A percentile compares a stretch with the other conserved stretches of the same genome.
Evolutionary conservation across 768 basidiomycete genomes (phyloP).

Genomic region (Suillus subaureus): DNA sequence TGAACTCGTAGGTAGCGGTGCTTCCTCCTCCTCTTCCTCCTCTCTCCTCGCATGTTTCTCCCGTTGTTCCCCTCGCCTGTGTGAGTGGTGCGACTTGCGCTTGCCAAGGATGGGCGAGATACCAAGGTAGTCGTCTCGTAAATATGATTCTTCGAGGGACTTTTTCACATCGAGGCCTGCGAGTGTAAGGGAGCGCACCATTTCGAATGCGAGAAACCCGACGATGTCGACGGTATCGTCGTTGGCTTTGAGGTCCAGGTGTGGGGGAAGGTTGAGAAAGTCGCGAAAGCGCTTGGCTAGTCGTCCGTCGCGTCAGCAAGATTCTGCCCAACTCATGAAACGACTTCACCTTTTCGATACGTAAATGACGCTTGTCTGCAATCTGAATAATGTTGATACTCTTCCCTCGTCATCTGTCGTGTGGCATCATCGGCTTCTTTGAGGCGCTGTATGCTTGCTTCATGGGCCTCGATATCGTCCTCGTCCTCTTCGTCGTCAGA

Average conservation of each 20-base stretch:
- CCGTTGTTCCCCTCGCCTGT: slow-evolving; percentile 41
- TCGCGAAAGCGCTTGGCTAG: slow-evolving; percentile 93
- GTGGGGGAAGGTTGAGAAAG: slow-evolving; percentile 85
- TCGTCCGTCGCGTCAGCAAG: background rate
- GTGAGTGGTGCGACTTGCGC: slow-evolving; percentile 53
- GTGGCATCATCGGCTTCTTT: slow-evolving; percentile 97
- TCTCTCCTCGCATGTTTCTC: slow-evolving; percentile 55
- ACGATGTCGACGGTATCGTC: slow-evolving; percentile 97
- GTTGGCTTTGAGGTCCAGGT: slow-evolving; percentile 86
- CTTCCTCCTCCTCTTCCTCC: slow-evolving; percentile 57
- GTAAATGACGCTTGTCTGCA: slow-evolving; percentile 97
- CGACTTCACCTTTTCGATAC: slow-evolving; percentile 82
- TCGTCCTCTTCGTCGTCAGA: slow-evolving; percentile 97
- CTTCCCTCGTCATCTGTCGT: slow-evolving; percentile 93
- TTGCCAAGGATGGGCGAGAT: slow-evolving; percentile 61
- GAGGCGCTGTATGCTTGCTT: slow-evolving; percentile 87
- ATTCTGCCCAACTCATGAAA: background rate
- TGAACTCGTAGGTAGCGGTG: slow-evolving; percentile 66
- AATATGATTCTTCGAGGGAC: slow-evolving; percentile 69
- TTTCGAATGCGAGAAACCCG: slow-evolving; percentile 96
- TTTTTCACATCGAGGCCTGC: slow-evolving; percentile 86
- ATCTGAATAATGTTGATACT: slow-evolving; percentile 96
- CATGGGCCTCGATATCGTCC: slow-evolving; percentile 93
- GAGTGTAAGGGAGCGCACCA: slow-evolving; percentile 91
- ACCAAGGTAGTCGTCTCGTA: slow-evolving; percentile 61